Conservation (phyloP, 208 protist species). For the Vickermania ingenoplastis region DNA sequence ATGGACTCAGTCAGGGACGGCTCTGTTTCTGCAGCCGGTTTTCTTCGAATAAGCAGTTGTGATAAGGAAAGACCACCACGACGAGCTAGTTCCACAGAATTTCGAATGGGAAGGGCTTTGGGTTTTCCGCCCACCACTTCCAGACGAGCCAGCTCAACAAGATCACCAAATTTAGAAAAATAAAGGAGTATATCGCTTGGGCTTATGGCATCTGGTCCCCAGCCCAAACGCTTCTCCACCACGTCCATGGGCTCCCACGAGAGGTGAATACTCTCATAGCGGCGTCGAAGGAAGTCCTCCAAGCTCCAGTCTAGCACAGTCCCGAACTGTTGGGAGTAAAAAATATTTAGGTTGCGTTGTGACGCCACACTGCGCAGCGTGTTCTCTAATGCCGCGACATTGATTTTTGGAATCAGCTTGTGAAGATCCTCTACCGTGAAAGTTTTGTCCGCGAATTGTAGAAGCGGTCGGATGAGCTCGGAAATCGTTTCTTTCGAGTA, state of each 20-base stretch:
- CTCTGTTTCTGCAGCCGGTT: conserved; percentile 43
- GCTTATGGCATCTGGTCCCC: conserved; percentile 55
- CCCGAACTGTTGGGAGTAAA: conserved; percentile 67
- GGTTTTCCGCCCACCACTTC: conserved; percentile 31
- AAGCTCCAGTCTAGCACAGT: conserved; percentile 80
- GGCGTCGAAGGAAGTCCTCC: conserved; percentile 83
- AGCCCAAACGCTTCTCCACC: conserved; percentile 71
- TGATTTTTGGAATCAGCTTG: conserved; percentile 53
- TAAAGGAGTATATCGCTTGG: conserved; percentile 75
- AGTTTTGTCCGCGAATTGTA: conserved; percentile 82
- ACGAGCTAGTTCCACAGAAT: conserved; percentile 42
- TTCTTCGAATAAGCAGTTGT: conserved; percentile 70
- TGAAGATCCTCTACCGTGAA: conserved; percentile 60
- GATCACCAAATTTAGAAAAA: conserved; percentile 67
- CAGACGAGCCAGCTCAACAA: conserved; percentile 76
- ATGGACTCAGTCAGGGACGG: conserved; percentile 84
- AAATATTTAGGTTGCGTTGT: conserved; percentile 63
- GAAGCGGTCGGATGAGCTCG: conserved; percentile 69
- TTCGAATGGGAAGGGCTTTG: conserved; percentile 47
- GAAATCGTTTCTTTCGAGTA: conserved; percentile 65
- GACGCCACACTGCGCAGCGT: conserved; percentile 43
- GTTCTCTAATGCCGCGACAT: conserved; percentile 42
- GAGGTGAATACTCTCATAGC: conserved; percentile 86
- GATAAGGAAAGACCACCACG: conserved; percentile 35
- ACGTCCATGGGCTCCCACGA: conserved; percentile 86